Evolutionary conservation across 1,284 basidiomycete species (phyloP), one percentile per base, ranked within the genome.

Genomic region (Fomitopsis palustris): DNA sequence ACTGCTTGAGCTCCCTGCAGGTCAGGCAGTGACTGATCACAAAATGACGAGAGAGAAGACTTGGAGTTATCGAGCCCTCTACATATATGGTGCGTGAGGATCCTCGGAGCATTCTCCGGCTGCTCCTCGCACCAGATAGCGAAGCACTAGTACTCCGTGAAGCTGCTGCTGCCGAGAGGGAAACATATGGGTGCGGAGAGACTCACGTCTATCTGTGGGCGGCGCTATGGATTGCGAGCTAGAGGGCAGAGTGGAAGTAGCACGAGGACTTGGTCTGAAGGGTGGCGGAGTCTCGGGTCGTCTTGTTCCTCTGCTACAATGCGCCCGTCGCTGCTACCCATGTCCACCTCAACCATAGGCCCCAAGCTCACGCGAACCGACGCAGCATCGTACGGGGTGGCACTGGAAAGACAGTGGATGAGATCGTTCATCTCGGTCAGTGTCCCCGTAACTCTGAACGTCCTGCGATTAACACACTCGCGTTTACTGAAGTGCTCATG

Each of bases 201-300:
- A 84, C 88, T 67, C 65, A 90, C 89, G 87, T 87, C 89, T 89
- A 92, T 67, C 90, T 90, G 70, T 88, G 86, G 4, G 88, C 83
- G n/a, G 87, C 81, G 21, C 87, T 78, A 65, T 88, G 87, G 25
- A 89, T 83, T 16, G 89, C 89, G 14, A 89, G 81, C 67, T 90
- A 86, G 29, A 92, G 72, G 0, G 89, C 90, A 1, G 87, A 86
- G 61, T 86, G 83, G 61, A 91, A 91, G 68, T 88, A 84, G 0
- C 80, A 83, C 87, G 88, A 92, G 35, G 89, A 83, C 68, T 84
- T 84, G 67, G 83, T 90, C 54, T 83, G 83, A 57, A 60, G 53
- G 42, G 42, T 58, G 43, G 56, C 65, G 65, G 65, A 62, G 61
- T 64, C 62, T 37, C 56, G 55, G 56, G 60, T 41, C 54, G 3